Evolutionary conservation across 148 eudicot genomes (phyloP).

Genomic region (Pharnaceum exiguum): DNA sequence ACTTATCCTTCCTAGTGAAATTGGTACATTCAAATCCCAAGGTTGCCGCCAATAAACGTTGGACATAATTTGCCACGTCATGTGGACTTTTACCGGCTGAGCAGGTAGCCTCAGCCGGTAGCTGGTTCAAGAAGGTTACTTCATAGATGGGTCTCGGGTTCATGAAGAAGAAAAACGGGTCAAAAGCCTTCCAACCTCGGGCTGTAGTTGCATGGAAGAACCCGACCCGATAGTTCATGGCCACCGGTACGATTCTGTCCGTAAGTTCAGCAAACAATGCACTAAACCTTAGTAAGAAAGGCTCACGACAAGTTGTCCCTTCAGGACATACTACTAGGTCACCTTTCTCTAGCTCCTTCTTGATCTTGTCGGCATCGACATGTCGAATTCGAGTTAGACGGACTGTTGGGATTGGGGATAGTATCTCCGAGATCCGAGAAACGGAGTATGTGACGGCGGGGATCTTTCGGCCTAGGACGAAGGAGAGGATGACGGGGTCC

Average conservation of each 20-base stretch:
- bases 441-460: slow-evolving; percentile 94
- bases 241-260: slow-evolving; percentile 76
- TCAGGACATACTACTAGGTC: slow-evolving; percentile 90
- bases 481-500: slow-evolving; percentile 91
- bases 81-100: slow-evolving; percentile 86
- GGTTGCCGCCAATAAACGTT: slow-evolving; percentile 78
- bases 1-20: slow-evolving; percentile 81
- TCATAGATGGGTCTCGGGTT: slow-evolving; percentile 87
- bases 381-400: slow-evolving; percentile 60
- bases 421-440: slow-evolving; percentile 65
- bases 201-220: slow-evolving; percentile 91
- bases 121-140: slow-evolving; percentile 79
- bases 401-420: slow-evolving; percentile 89
- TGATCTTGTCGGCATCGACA: slow-evolving; percentile 63
- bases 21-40: slow-evolving; percentile 88
- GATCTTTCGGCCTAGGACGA: slow-evolving; percentile 54
- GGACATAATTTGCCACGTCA: slow-evolving; percentile 87
- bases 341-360: slow-evolving; percentile 40
- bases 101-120: slow-evolving; percentile 81
- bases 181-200: slow-evolving; percentile 83
- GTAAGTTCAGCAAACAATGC: slow-evolving; percentile 84
- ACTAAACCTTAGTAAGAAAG: slow-evolving; percentile 71
- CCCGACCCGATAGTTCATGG: slow-evolving; percentile 86
- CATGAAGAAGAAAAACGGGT: slow-evolving; percentile 90
- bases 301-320: slow-evolving; percentile 91